Percentiles rank a stretch among this genome's conserved stretches.
Evolutionary conservation across 768 basidiomycete genomes (phyloP).

Genomic region (Paxillus involutus): DNA sequence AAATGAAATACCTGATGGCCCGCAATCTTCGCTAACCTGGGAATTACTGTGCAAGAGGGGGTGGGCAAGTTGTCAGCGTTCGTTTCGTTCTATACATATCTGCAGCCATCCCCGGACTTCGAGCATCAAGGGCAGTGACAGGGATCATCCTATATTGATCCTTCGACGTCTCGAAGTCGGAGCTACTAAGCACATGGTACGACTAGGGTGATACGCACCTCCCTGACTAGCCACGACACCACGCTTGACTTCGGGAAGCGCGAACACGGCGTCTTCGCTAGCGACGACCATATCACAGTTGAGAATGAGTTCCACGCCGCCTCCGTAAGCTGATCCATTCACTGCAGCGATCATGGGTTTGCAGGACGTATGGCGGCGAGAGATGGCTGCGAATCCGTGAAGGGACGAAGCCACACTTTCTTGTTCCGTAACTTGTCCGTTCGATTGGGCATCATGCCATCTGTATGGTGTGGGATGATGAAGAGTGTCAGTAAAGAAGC

Average conservation of each 20-base stretch:
- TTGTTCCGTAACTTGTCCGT: conserved; percentile 44
- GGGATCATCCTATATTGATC: neutral
- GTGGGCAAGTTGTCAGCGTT: conserved; percentile 10
- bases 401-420: conserved; percentile 37
- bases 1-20: conserved; percentile 68
- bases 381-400: conserved; percentile 74
- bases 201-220: conserved; percentile 40
- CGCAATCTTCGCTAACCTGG: conserved; percentile 59
- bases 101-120: conserved; percentile 1
- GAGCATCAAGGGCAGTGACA: neutral
- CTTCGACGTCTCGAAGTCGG: neutral
- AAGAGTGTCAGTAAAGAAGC: neutral
- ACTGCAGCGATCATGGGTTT: conserved; percentile 85
- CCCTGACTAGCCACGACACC: conserved; percentile 75
- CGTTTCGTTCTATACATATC: conserved; percentile 3
- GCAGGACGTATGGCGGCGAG: conserved; percentile 55
- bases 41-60: conserved; percentile 50
- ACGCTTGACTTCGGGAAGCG: conserved; percentile 74
- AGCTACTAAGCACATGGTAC: neutral
- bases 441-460: conserved; percentile 57
- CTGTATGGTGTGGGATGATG: conserved; percentile 32
- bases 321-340: conserved; percentile 69
- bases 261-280: conserved; percentile 64
- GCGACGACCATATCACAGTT: conserved; percentile 82
- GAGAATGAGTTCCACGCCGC: conserved; percentile 64